Conservation (phyloP, 768 basidiomycete species). For the Exidia glandulosa region DNA sequence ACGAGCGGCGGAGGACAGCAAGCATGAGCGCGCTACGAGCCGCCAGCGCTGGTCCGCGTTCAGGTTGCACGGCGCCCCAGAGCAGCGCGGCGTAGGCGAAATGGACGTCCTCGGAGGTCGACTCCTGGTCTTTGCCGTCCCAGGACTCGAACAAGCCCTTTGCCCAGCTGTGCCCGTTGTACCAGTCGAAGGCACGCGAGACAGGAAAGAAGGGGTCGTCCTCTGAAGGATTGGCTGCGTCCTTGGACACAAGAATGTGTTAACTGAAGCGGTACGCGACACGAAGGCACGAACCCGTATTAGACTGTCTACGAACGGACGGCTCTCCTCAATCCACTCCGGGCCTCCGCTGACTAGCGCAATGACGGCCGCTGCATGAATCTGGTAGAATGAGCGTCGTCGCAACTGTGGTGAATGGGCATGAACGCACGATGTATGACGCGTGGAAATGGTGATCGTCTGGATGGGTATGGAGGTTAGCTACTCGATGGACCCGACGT, state of each 20-base stretch:
- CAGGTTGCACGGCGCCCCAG: not conserved
- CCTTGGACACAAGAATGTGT: no score
- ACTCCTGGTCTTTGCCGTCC: constrained; percentile 6
- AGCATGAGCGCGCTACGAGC: not conserved
- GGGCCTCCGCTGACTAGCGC: not conserved
- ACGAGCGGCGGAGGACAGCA: not conserved
- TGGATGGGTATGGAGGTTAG: not conserved
- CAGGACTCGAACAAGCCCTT: constrained; percentile 4
- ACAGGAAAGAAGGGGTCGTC: constrained; percentile 1
- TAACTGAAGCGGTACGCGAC: no score
- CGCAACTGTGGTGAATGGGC: not conserved
- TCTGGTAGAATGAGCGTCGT: not conserved
- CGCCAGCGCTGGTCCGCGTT: not conserved
- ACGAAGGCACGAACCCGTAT: no score
- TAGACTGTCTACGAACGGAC: not conserved
- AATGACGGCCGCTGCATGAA: constrained; percentile 5
- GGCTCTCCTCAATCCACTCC: not conserved
- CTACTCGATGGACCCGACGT: not conserved
- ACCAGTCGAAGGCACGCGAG: constrained; percentile 6
- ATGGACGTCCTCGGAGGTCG: constrained; percentile 3
- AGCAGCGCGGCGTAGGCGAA: constrained; percentile 1
- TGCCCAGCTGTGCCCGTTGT: constrained; percentile 3
- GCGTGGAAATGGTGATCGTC: constrained; percentile 5
- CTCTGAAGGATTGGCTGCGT: not conserved
- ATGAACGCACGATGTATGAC: not conserved